phyloP scores from a whole-genome alignment of 805 yeast species.

The Lachancea waltii region DNA sequence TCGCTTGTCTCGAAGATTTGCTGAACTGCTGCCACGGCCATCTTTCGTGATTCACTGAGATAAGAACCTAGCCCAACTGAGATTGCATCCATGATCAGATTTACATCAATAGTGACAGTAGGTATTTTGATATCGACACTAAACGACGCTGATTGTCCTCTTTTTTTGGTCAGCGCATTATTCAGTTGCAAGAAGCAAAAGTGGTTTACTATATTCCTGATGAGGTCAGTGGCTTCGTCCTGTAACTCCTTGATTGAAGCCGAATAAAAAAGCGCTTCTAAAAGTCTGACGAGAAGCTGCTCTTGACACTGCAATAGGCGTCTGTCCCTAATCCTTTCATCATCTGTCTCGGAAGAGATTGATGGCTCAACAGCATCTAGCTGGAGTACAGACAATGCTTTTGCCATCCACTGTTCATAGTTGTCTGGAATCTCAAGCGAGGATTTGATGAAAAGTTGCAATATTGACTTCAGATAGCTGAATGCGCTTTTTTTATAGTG shows the following conservation, averaged over 20 bases:
- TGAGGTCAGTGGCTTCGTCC: constrained; percentile 57
- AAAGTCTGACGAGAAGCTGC: constrained; percentile 52
- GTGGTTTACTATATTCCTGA: constrained; percentile 69
- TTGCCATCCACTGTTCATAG: constrained; percentile 39
- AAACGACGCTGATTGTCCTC: constrained; percentile 63
- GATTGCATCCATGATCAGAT: constrained; percentile 66
- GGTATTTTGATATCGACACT: constrained; percentile 79
- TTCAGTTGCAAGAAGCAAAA: constrained; percentile 73
- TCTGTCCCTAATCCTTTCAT: constrained; percentile 41
- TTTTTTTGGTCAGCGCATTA: constrained; percentile 59
- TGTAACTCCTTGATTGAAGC: constrained; percentile 66
- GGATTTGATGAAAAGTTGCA: constrained; percentile 55
- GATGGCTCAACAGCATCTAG: constrained; percentile 33
- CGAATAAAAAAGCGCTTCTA: constrained; percentile 70
- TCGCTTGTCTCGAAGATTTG: constrained; percentile 55
- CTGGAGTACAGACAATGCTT: constrained; percentile 36
- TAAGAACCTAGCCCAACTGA: constrained; percentile 76
- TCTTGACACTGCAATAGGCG: constrained; percentile 54
- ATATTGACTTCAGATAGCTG: constrained; percentile 57
- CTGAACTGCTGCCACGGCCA: constrained; percentile 63
- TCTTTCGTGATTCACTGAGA: constrained; percentile 57
- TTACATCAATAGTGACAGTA: constrained; percentile 57
- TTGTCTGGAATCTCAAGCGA: constrained; percentile 36
- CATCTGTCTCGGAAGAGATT: constrained; percentile 32
- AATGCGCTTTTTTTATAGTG: constrained; percentile 76